Base-by-base conservation (phyloP, 208 protist species). In the Leishmania guyanensis region DNA sequence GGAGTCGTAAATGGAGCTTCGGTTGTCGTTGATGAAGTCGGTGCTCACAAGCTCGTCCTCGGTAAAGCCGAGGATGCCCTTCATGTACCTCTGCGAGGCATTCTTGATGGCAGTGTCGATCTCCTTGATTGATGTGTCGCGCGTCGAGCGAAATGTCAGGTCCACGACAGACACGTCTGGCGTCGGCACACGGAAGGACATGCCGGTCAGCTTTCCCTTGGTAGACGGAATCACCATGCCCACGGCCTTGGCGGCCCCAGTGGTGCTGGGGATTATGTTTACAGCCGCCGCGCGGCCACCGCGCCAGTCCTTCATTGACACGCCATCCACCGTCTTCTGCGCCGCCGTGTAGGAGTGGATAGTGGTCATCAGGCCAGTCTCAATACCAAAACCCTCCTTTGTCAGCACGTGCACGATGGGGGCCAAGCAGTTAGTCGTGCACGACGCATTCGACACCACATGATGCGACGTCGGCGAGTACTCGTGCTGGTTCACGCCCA, bases 391-490 rank as follows among this genome's bases (percentile, higher is more conserved):
- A 78, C 96, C 93, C 56, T 99, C 98, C 85, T 99, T 87, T 75
- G 99, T 92, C 65, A 97, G 75, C 75, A 98, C 92, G 89, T 99
- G 99, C 79, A 95, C 98, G 36, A 99, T 77, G 73, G 99, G 99
- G 6, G 99, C 99, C 50, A 99, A 94, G 95, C 99, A 99, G 97
- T 99, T 99, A 83, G 99, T 99, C 79, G 99, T 99, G 96, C 99
- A 99, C 62, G 99, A 99, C 64, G 99, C 99, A 90, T 99, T 99
- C 26, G 97, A 99, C 76, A 99, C 91, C 39, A 99, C 89, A 74
- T 97, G 81, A 75, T 97, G 86, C 74, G 84, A 87, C 48, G 90
- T 74, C n/a, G 84, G 75, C 77, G 94, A 92, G 89, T 98, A 99
- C 75, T 94, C 85, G 14, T 98, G 78, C 82, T 99, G 83, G 92